Conservation (phyloP, 805 yeast species). For the Dipodascopsis tothii region DNA sequence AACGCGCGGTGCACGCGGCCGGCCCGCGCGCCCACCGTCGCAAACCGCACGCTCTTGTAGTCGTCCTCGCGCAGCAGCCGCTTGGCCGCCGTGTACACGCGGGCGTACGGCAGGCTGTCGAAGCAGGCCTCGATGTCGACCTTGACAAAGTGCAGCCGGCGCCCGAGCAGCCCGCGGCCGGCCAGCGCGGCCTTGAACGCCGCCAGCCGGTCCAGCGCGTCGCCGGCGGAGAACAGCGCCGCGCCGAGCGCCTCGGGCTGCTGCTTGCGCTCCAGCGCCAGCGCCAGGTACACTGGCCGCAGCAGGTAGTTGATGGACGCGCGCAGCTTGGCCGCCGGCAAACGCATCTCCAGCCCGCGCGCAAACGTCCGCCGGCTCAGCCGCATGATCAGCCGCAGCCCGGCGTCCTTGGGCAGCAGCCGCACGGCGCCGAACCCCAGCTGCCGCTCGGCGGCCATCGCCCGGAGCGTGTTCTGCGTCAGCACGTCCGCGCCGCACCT, state of each 20-base stretch:
- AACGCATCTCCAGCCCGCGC: not conserved
- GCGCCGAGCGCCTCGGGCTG: slow-evolving; percentile 24
- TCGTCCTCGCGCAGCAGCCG: slow-evolving; percentile 10
- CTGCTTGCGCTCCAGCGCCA: not conserved
- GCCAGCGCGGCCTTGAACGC: slow-evolving; percentile 33
- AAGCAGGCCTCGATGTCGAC: slow-evolving; percentile 74
- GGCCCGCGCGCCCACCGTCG: not conserved
- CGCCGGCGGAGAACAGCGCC: slow-evolving; percentile 38
- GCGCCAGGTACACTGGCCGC: slow-evolving; percentile 8
- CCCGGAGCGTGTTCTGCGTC: slow-evolving; percentile 48
- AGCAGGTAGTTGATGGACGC: slow-evolving; percentile 26
- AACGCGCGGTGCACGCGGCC: not conserved
- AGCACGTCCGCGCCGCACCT: slow-evolving; percentile 40
- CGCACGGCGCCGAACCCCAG: slow-evolving; percentile 33
- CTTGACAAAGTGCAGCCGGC: slow-evolving; percentile 44
- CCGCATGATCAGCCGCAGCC: slow-evolving; percentile 19
- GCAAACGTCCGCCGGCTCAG: slow-evolving; percentile 4
- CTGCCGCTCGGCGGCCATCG: slow-evolving; percentile 22
- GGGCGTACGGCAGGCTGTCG: slow-evolving; percentile 46
- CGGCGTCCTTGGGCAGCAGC: slow-evolving; percentile 21
- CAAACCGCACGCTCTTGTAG: slow-evolving; percentile 4
- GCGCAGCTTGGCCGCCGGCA: not conserved
- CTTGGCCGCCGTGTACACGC: slow-evolving; percentile 11
- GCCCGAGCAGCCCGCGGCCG: slow-evolving; percentile 6
- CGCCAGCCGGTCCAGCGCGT: slow-evolving; percentile 38